Evolutionary conservation across 2,329 filamentous ascomycete genomes (phyloP).

Genomic region (Sclerotinia subarctica): DNA sequence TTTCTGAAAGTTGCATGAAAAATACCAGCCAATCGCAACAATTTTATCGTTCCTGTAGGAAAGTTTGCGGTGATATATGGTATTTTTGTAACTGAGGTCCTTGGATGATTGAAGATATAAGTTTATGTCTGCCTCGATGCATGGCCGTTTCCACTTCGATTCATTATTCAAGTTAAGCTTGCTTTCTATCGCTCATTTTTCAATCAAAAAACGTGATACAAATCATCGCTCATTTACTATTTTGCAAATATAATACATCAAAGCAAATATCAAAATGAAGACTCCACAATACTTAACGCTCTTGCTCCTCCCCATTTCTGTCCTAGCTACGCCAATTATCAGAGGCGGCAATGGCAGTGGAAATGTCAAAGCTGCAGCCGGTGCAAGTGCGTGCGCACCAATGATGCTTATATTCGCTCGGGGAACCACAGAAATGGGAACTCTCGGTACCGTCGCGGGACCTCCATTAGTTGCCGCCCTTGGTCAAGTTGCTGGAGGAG

Average conservation of each 20-base stretch:
- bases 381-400: constrained; percentile 25
- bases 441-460: constrained; percentile 29
- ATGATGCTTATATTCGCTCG: constrained; percentile 34
- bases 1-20: neutral
- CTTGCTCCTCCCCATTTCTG: constrained; percentile 2
- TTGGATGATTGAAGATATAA: constrained; percentile 2
- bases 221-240: neutral
- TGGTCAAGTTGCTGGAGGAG: constrained; percentile 42
- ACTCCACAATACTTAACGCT: neutral
- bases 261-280: neutral
- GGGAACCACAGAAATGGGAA: constrained; percentile 31
- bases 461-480: constrained; percentile 34
- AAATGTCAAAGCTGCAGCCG: constrained; percentile 3
- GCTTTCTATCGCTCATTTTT: neutral
- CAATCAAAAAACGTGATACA: neutral
- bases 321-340: neutral
- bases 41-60: neutral
- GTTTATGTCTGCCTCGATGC: neutral
- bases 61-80: neutral
- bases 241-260: neutral
- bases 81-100: neutral
- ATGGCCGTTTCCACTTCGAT: neutral
- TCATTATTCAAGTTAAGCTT: neutral
- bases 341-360: too few relatives aligned
- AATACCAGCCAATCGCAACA: constrained; percentile 1